Conservation (phyloP, 768 basidiomycete genomes). For the Hydnomerulius pinastri region DNA sequence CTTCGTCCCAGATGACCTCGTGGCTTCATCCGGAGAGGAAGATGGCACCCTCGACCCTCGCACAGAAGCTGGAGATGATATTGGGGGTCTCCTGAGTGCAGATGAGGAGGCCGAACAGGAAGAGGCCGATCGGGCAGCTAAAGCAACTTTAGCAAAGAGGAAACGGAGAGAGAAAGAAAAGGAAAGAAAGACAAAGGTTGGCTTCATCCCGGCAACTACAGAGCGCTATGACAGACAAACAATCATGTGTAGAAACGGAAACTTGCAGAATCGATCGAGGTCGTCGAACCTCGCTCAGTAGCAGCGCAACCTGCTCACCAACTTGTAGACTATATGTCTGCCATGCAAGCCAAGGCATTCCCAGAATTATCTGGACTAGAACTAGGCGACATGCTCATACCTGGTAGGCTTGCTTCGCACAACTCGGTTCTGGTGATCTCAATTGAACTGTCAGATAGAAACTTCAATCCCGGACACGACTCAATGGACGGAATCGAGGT, state of each 20-base stretch:
- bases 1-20: slow-evolving; percentile 68
- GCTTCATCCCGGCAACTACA: slow-evolving; percentile 12
- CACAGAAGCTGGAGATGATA: slow-evolving; percentile 36
- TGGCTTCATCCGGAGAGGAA: slow-evolving; percentile 67
- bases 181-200: slow-evolving; percentile 70
- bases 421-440: slow-evolving; percentile 32
- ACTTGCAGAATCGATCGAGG: slow-evolving; percentile 47
- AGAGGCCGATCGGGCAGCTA: slow-evolving; percentile 22
- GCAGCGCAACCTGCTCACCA: slow-evolving; percentile 57
- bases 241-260: slow-evolving; percentile 57
- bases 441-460: slow-evolving; percentile 61
- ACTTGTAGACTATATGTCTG: slow-evolving; percentile 63
- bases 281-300: slow-evolving; percentile 42
- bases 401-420: slow-evolving; percentile 52
- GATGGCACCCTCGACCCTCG: slow-evolving; percentile 25
- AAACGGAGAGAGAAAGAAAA: slow-evolving; percentile 76
- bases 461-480: slow-evolving; percentile 75
- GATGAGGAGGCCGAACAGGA: slow-evolving; percentile 45
- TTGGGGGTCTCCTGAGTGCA: slow-evolving; percentile 43
- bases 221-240: slow-evolving; percentile 9
- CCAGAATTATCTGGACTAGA: slow-evolving; percentile 74
- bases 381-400: slow-evolving; percentile 75
- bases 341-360: slow-evolving; percentile 70
- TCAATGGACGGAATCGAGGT: slow-evolving; percentile 68
- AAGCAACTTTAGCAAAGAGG: slow-evolving; percentile 51